phyloP scores from a whole-genome alignment of 805 yeast species.

The Teunomyces tritomae region DNA sequence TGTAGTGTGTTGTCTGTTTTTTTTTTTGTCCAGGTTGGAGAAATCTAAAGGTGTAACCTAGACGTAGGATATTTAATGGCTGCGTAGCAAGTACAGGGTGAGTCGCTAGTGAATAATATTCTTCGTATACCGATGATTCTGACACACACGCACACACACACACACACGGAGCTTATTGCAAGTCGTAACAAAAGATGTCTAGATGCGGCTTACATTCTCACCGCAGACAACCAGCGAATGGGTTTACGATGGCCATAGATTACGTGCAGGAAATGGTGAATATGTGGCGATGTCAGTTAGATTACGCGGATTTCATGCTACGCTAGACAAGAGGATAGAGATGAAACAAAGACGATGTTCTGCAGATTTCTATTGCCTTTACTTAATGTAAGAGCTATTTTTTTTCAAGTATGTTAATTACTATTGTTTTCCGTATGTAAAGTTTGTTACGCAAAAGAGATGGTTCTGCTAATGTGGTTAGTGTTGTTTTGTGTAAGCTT shows the following conservation, averaged over 20 bases:
- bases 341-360: neutral
- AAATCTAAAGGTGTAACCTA: neutral
- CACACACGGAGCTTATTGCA: neutral
- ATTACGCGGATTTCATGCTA: neutral
- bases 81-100: neutral
- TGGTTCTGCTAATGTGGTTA: neutral
- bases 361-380: neutral
- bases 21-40: neutral
- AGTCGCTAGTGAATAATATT: neutral
- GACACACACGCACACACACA: no score
- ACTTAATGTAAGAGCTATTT: neutral
- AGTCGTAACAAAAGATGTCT: neutral
- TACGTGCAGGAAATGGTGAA: neutral
- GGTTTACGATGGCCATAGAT: neutral
- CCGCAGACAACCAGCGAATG: slow-evolving; percentile 3
- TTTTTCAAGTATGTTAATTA: neutral
- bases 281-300: neutral
- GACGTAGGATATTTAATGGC: neutral
- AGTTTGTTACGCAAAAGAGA: neutral
- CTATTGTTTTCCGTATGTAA: neutral
- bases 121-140: neutral
- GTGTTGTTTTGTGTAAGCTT: neutral
- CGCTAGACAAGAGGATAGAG: neutral
- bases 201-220: slow-evolving; percentile 3
- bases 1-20: slow-evolving; percentile 1